Conservation (phyloP, 31 red algal genomes). For the Asparagopsis taxiformis region DNA sequence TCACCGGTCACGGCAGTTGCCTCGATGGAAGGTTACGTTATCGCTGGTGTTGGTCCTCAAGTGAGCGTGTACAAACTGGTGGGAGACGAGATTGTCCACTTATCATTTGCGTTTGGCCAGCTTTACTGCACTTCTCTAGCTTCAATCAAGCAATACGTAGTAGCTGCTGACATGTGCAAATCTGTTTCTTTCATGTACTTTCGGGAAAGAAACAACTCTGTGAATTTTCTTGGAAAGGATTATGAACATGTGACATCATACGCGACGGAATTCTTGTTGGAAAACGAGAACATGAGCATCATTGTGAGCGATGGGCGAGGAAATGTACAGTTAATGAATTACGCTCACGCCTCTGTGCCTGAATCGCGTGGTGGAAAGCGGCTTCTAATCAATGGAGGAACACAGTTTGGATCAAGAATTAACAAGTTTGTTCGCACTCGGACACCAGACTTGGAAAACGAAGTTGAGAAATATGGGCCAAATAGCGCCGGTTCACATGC, state of each 20-base stretch:
- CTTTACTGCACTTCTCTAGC: constrained; percentile 82
- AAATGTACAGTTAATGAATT: constrained; percentile 88
- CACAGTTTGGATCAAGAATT: constrained; percentile 80
- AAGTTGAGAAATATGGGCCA: constrained; percentile 5
- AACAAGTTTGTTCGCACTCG: constrained; percentile 85
- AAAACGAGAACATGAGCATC: constrained; percentile 76
- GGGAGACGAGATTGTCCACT: constrained; percentile 94
- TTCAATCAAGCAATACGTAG: constrained; percentile 97
- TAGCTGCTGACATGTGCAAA: constrained; percentile 92
- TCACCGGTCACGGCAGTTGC: constrained; percentile 92
- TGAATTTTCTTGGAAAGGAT: constrained; percentile 97
- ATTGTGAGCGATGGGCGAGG: constrained; percentile 75
- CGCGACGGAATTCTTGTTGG: constrained; percentile 87
- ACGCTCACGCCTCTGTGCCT: constrained; percentile 78
- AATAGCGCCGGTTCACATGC: constrained; percentile 43
- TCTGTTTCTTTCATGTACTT: constrained; percentile 93
- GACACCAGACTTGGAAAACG: constrained; percentile 29
- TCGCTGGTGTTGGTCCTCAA: constrained; percentile 81
- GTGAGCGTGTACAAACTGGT: constrained; percentile 99
- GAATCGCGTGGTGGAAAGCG: constrained; percentile 93
- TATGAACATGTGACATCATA: constrained; percentile 77
- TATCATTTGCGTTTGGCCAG: constrained; percentile 94
- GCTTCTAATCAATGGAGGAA: constrained; percentile 73
- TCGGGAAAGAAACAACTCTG: constrained; percentile 90
- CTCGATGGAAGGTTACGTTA: constrained; percentile 90